Percentiles rank a stretch among this genome's conserved stretches.
Evolutionary conservation across 306 rosid genomes (phyloP).

Genomic region (Sphenostylis stenocarpa): DNA sequence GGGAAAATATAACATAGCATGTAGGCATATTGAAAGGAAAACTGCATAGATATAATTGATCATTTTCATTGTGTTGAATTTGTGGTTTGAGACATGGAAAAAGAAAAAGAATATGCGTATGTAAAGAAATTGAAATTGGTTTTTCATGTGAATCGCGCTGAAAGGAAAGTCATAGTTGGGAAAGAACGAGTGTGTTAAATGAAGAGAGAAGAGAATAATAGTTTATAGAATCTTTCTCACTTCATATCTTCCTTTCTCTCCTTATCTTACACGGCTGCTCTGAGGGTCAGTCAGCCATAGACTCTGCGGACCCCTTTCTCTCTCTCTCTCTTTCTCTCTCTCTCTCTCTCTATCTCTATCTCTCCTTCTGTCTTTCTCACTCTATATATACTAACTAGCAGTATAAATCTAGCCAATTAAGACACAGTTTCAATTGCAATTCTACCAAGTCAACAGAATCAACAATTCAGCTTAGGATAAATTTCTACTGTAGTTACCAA

Average conservation of each 20-base stretch:
- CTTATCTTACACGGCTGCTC: conserved; percentile 78
- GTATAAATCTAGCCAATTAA: conserved; percentile 16
- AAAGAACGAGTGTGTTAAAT: conserved; percentile 5
- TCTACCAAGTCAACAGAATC: background rate
- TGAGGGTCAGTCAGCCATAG: conserved; percentile 72
- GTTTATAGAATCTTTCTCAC: conserved; percentile 24
- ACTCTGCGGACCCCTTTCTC: conserved; percentile 60
- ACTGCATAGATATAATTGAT: background rate
- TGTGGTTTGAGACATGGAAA: background rate
- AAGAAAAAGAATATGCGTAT: background rate
- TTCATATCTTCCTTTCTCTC: conserved; percentile 31
- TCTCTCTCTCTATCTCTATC: too few species aligned
- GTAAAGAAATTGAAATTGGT: conserved; percentile 17
- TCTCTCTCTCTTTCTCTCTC: background rate
- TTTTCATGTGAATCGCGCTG: conserved; percentile 36
- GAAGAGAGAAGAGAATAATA: conserved; percentile 31
- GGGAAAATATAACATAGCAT: background rate
- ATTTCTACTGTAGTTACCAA: background rate
- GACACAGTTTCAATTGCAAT: background rate
- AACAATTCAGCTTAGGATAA: background rate
- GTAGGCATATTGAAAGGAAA: background rate
- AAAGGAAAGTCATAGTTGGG: conserved; percentile 19
- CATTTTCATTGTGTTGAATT: background rate
- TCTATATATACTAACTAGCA: background rate
- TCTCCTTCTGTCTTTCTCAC: background rate